Evolutionary conservation across 306 rosid genomes (phyloP), one percentile per base, ranked within the genome.

Genomic region (Trifolium dubium): DNA sequence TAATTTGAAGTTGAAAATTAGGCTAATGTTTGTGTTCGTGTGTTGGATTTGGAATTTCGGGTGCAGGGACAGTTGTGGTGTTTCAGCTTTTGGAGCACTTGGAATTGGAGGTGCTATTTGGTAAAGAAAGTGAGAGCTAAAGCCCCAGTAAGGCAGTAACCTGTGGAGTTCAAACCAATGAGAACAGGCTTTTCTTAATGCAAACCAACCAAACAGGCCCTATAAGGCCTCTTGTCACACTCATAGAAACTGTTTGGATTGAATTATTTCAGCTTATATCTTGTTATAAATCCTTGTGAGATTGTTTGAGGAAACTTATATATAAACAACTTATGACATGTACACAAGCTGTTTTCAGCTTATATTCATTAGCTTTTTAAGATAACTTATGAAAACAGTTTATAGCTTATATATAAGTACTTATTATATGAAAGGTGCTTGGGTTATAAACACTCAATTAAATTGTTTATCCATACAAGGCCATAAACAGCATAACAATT

Each of bases 111-210:
- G 88, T 71, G 91, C 80, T 46, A 80, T 92, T 77, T 90, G 96
- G 96, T 90, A 67, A 83, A 75, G 85, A 94, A 85, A 90, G 82
- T 88, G 81, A 90, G 85, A 69, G 92, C 86, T 19, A 92, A 87
- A 85, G 89, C 96, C 59, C 95, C 96, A 41, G 92, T n/a, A n/a
- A n/a, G n/a, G n/a, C n/a, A n/a, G n/a, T 88, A 3, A 88, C 96
- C n/a, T 90, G 96, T 81, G 97, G 99, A 71, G 96, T 94, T 75
- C 96, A 92, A 84, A 86, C 40, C 82, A 94, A 87, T 12, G 96
- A 90, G 39, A 94, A 94, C 69, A 86, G 97, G 78, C 96, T 90
- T 85, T 94, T 23, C 23, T 23, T 0, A 23, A 23, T 23, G 23
- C 23, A 23, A 23, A 23, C 23, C 23, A 23, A 23, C 23, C 23